Percentiles rank a stretch among this genome's conserved stretches.
Conservation (phyloP, 2,329 filamentous ascomycete genomes). For the Orbilia blumenaviensis region DNA sequence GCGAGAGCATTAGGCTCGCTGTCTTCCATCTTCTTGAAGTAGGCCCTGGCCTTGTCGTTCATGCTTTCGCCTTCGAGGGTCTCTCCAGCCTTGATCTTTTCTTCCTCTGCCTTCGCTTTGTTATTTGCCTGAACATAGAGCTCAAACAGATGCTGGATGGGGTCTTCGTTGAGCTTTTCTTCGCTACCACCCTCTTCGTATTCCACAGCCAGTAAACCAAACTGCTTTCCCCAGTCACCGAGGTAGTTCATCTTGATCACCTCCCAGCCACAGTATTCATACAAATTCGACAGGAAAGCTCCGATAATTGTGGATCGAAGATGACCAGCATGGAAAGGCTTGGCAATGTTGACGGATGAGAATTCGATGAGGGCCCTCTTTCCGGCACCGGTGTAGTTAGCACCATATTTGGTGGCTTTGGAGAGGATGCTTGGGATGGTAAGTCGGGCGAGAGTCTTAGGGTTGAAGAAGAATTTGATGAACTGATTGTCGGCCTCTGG, state of each 20-base stretch:
- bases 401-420: conserved; percentile 71
- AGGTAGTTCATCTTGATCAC: conserved; percentile 78
- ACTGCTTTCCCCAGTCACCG: conserved; percentile 81
- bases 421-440: conserved; percentile 76
- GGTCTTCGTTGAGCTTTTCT: conserved; percentile 74
- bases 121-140: conserved; percentile 80
- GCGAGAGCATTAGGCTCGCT: conserved; percentile 70
- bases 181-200: conserved; percentile 80
- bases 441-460: conserved; percentile 71
- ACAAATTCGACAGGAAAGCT: conserved; percentile 75
- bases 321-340: conserved; percentile 80
- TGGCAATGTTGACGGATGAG: conserved; percentile 85
- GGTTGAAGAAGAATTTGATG: conserved; percentile 81
- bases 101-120: conserved; percentile 66
- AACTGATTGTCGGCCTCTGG: conserved; percentile 74
- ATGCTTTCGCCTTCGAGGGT: conserved; percentile 57
- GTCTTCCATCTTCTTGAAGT: conserved; percentile 77
- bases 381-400: conserved; percentile 68
- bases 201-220: conserved; percentile 74
- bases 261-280: conserved; percentile 75
- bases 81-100: conserved; percentile 61
- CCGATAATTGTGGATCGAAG: conserved; percentile 80
- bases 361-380: conserved; percentile 81
- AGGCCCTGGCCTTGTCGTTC: conserved; percentile 78
- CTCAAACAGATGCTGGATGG: conserved; percentile 82